Evolutionary conservation across 208 protist genomes (phyloP).

Genomic region (Phytomonas francai): DNA sequence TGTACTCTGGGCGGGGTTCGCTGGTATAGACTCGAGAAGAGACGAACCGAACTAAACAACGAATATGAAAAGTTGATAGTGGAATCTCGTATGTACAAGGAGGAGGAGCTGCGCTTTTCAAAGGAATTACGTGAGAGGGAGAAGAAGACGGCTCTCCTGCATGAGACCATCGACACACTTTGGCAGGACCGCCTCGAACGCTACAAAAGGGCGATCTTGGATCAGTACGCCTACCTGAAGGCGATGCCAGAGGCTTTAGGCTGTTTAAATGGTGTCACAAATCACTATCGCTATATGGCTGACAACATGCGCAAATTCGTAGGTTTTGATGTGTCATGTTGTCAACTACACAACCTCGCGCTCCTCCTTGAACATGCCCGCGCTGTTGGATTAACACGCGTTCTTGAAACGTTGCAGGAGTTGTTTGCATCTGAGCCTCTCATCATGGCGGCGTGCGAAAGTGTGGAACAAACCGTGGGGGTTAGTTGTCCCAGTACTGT

Average conservation of each 20-base stretch:
- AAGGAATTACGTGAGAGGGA: conserved; percentile 36
- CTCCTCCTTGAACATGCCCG: conserved; percentile 56
- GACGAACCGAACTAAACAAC: conserved; percentile 51
- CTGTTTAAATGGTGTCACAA: conserved; percentile 50
- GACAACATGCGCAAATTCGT: conserved; percentile 69
- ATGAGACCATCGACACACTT: conserved; percentile 60
- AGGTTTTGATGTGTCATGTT: conserved; percentile 71
- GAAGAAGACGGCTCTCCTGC: conserved; percentile 17
- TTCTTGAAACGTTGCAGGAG: conserved; percentile 40
- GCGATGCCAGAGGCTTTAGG: conserved; percentile 73
- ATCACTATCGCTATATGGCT: conserved; percentile 79
- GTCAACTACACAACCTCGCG: conserved; percentile 69
- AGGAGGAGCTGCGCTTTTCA: conserved; percentile 29
- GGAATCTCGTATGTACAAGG: conserved; percentile 27
- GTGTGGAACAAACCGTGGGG: conserved; percentile 17
- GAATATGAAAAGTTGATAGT: conserved; percentile 49
- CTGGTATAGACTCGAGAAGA: conserved; percentile 39
- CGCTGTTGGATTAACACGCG: conserved; percentile 34
- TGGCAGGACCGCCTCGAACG: conserved; percentile 69
- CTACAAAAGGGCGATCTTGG: conserved; percentile 51
- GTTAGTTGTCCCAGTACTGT: conserved; percentile 32
- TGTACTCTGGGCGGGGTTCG: conserved; percentile 31
- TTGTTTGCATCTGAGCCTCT: conserved; percentile 64
- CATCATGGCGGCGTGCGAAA: conserved; percentile 49
- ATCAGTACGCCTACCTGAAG: conserved; percentile 52